Base-by-base conservation (phyloP, 1,139 yeast species). In the Geotrichum siamense region DNA sequence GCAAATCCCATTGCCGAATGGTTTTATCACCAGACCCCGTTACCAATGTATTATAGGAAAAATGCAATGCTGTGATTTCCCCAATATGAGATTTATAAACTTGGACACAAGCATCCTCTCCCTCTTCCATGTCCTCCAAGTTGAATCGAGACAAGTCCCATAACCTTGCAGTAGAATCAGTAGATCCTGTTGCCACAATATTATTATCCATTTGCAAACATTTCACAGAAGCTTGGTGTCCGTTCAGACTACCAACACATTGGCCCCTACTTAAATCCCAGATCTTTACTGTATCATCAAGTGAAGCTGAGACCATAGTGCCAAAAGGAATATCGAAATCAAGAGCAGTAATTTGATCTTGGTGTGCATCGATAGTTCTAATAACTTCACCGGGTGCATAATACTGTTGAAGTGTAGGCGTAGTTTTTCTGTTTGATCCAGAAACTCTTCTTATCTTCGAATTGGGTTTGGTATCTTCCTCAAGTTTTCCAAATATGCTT, bases 231-330 rank as follows among this genome's bases (percentile, higher is more conserved):
- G 82, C 77, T 13, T 60, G 56, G 46, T 63, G 69, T 5, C 69
- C 68, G 13, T 45, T 52, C 4, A 65, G 54, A 13, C 52, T 44
- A 3, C 58, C 58, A 16, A 55, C 47, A 16, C 55, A 54, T 55
- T 65, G 72, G 41, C 71, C 76, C 47, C 72, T 67, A 50, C 73
- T 74, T 62, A 73, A 65, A 65, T 87, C 95, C 95, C 96, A 86
- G 5, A 89, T 83, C 51, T 83, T 74, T 8, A 86, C 83, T 1
- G 86, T 79, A 59, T 80, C 85, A 62, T 86, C 95, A 54, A 79
- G 67, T 3, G 87, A 76, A 0, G 96, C 87, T 12, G 91, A 75
- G 2, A 87, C 91, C 62, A 80, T 58, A 1, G 77, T 76, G 2
- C 86, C 86, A 60, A 78, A 80, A 12, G 87, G 87, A 32, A 72